phyloP scores from a whole-genome alignment of 345 rosid species.

The Eucalyptus pauciflora region DNA sequence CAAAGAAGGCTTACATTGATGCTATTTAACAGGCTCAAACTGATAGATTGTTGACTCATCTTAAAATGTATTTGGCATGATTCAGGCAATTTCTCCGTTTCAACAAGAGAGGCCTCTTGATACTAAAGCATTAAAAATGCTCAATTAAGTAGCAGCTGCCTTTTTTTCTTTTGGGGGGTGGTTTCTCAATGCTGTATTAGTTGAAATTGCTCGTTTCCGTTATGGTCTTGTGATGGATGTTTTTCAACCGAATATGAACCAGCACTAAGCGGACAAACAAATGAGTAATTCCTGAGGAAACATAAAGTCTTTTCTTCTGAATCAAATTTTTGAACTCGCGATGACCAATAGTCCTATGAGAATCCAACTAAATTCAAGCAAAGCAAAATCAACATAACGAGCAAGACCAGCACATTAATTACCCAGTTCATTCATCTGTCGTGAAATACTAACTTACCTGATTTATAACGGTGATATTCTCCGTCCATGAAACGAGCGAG shows the following conservation, averaged over 20 bases:
- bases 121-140: background rate
- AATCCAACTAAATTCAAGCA: background rate
- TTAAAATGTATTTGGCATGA: background rate
- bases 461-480: conserved; percentile 1
- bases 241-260: background rate
- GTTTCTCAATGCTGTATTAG: background rate
- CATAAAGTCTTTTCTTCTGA: background rate
- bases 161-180: background rate
- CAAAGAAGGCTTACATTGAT: background rate
- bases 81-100: background rate
- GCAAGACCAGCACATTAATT: background rate
- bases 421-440: background rate
- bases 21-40: background rate
- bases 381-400: background rate
- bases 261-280: background rate
- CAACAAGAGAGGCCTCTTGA: background rate
- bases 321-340: background rate
- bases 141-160: background rate
- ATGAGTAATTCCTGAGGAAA: background rate
- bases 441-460: no score
- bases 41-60: background rate
- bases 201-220: background rate
- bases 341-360: background rate
- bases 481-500: conserved; percentile 27
- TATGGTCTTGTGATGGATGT: background rate